Base-by-base conservation (phyloP, 345 rosid species). In the Acer negundo region DNA sequence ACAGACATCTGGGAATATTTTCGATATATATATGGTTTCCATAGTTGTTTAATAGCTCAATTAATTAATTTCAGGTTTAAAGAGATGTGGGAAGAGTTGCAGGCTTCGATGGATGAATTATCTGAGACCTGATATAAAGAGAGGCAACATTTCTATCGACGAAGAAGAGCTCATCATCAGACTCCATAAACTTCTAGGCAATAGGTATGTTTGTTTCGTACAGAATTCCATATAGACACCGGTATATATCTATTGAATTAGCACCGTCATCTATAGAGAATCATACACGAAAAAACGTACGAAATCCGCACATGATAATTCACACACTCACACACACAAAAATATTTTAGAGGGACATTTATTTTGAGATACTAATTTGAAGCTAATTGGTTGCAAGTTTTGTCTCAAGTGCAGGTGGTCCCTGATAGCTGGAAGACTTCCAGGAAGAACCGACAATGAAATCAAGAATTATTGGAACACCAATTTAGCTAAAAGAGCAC, bases 401-500 rank as follows among this genome's bases (percentile, higher is more conserved):
- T n/a, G 20, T 44, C 1, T 35, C 38, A 0, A 10, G 9, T 51
- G 11, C 46, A 85, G 88, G 28, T 85, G 88, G 88, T 83, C 86
- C n/a, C 75, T 85, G 7, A 85, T 85, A 40, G 88, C 88, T 7
- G 86, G 88, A 4, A 77, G 86, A 58, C 81, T 85, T 20, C 88
- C 86, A 0, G 88, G 88, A 35, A 80, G 88, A 63, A 85, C 85
- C 7, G 86, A 83, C 69, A 85, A 85, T 31, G 88, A 85, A 61
- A 83, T 83, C 15, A 85, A 85, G 78, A 85, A 85, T 58, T 85
- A 81, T 62, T 85, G 88, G 88, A 81, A 85, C 72, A 80, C 84
- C 49, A 81, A 77, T 24, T 66, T 85, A 15, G 81, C 86, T 1
- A 83, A 83, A 71, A 84, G 78, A 51, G 69, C 67, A 20, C 35